A percentile compares a stretch with the other conserved stretches of the same genome.
Evolutionary conservation across 768 basidiomycete genomes (phyloP).

Genomic region (Podaxis carcinomalis): DNA sequence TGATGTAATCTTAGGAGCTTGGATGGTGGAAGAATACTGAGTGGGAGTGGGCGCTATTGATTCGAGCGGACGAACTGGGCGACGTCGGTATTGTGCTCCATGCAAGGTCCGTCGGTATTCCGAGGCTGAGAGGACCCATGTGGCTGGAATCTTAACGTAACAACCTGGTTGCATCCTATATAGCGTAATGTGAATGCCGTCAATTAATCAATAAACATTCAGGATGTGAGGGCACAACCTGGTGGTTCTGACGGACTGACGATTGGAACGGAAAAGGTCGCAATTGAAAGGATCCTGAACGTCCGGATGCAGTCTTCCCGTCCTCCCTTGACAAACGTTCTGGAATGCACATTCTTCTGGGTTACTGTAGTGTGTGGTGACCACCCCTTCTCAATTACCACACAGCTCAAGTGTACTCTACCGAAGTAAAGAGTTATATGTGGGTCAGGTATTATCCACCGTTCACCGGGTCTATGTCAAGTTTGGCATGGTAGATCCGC

Average conservation of each 20-base stretch:
- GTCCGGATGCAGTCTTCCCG: constrained; percentile 7
- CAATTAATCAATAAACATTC: not conserved
- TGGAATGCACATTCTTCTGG: constrained; percentile 13
- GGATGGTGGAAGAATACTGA: no score
- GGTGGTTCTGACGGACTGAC: not conserved
- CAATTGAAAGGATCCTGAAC: not conserved
- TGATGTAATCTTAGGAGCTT: not conserved
- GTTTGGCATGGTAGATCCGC: no score
- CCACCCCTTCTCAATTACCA: constrained; percentile 4
- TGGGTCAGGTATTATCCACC: no score
- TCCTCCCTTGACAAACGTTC: constrained; percentile 9
- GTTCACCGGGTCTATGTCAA: no score
- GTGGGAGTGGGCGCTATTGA: no score
- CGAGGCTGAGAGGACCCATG: not conserved
- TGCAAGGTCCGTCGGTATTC: not conserved
- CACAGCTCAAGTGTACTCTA: no score
- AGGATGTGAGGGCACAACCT: not conserved
- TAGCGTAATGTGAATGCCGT: not conserved
- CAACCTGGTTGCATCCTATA: not conserved
- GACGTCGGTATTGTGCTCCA: not conserved
- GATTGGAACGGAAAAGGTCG: constrained; percentile 12
- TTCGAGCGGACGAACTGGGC: no score
- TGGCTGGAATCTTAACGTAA: not conserved
- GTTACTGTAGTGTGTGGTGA: constrained; percentile 12
- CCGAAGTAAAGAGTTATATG: no score